A percentile compares a stretch with the other conserved stretches of the same genome.
Evolutionary conservation across 352 stramenopile species (phyloP).

Genomic region (Globisporangium canariense): DNA sequence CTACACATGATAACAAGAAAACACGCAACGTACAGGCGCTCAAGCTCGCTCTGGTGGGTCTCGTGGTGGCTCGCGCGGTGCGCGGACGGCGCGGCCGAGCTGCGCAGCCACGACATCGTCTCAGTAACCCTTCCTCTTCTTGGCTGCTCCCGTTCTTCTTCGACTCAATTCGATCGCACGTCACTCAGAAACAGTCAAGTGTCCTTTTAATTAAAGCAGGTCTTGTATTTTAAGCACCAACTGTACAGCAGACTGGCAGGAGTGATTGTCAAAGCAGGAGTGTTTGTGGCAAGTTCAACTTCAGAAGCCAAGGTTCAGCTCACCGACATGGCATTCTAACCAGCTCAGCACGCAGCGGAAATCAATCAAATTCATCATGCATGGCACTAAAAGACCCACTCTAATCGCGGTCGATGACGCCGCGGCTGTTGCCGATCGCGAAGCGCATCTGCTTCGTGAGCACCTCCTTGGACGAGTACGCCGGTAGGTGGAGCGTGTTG

Average conservation of each 20-base stretch:
- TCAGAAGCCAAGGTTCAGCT: no score
- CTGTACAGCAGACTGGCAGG: no score
- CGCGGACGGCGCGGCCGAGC: slow-evolving; percentile 36
- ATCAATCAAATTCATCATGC: not conserved
- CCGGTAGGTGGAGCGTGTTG: slow-evolving; percentile 81
- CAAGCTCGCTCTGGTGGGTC: slow-evolving; percentile 77
- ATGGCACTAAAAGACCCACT: no score
- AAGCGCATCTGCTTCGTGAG: slow-evolving; percentile 62
- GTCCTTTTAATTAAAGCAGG: not conserved
- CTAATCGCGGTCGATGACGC: slow-evolving; percentile 85
- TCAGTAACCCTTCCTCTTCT: slow-evolving; percentile 2
- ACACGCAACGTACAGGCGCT: slow-evolving; percentile 55
- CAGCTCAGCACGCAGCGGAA: no score
- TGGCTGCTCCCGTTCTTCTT: not conserved
- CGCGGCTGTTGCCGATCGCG: slow-evolving; percentile 75
- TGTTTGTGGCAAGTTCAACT: no score
- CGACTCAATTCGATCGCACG: no score
- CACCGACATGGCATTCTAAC: no score
- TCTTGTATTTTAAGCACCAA: no score
- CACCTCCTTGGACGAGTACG: slow-evolving; percentile 72
- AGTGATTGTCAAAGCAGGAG: no score
- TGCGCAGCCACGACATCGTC: slow-evolving; percentile 54
- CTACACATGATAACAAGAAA: not conserved
- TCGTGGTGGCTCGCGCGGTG: slow-evolving; percentile 45
- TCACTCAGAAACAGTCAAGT: not conserved